Evolutionary conservation across 108 stramenopile species (phyloP).

Genomic region (Schizochytrium sp.): DNA sequence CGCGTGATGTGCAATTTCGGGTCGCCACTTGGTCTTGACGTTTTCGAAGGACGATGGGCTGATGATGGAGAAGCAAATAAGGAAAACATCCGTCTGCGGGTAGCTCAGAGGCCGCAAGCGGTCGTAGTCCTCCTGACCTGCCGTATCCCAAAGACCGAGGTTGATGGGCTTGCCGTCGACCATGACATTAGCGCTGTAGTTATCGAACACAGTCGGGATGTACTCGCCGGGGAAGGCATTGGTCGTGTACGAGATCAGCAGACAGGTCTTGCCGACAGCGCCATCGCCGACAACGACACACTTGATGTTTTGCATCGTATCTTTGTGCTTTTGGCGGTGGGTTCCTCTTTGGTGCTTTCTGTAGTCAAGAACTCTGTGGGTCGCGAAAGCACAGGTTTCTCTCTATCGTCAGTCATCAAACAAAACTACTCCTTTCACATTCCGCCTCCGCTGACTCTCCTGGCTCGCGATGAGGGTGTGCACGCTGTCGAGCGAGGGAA

Average conservation of each 20-base stretch:
- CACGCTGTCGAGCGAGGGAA: too few species aligned
- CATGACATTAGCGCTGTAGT: slow-evolving; percentile 21
- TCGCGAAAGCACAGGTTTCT: too few species aligned
- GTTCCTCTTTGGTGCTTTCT: too few species aligned
- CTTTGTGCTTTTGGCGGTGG: too few species aligned
- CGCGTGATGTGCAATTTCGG: slow-evolving; percentile 49
- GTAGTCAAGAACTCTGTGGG: too few species aligned
- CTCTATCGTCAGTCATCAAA: too few species aligned
- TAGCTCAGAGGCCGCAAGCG: slow-evolving; percentile 55
- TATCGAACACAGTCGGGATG: slow-evolving; percentile 58
- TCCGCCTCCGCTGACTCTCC: too few species aligned
- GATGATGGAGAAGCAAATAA: slow-evolving; percentile 53
- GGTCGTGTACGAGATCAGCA: slow-evolving; percentile 61
- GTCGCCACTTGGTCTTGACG: slow-evolving; percentile 53
- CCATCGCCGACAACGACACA: slow-evolving; percentile 18
- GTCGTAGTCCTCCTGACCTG: slow-evolving; percentile 62
- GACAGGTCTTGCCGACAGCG: slow-evolving; percentile 60
- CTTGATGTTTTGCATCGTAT: slow-evolving; percentile 32
- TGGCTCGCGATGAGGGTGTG: too few species aligned
- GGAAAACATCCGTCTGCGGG: slow-evolving; percentile 60
- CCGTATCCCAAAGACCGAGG: slow-evolving; percentile 62
- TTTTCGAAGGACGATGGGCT: slow-evolving; percentile 47
- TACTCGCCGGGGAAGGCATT: slow-evolving; percentile 64
- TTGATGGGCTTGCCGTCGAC: slow-evolving; percentile 54
- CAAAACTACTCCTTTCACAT: too few species aligned